Base-by-base conservation (phyloP, 805 yeast species). In the Candida succiphila region DNA sequence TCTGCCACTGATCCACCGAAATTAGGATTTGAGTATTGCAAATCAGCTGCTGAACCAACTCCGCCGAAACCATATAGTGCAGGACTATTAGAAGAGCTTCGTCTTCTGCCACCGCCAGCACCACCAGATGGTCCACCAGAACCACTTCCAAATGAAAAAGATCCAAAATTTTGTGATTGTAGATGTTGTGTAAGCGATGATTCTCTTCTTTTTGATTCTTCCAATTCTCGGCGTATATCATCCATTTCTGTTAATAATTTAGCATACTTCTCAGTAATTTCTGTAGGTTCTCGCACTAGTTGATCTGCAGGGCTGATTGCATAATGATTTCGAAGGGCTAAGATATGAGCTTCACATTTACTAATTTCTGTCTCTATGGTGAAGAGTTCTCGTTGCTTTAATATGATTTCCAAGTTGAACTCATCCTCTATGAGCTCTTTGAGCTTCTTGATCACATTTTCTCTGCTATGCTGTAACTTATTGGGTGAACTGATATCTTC, bases 321-420 rank as follows among this genome's bases (percentile, higher is more conserved):
- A 35, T 63, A 64, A 36, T 59, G 61, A 33, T 65, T 65, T 33
- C 74, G 58, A 38, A 78, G 44, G 3, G 72, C 60, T 9, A 67
- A 56, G 63, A 78, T 56, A 41, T 75, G 77, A 1, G 78, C 63
- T 46, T 75, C 77, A 23, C 76, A 71, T 41, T 72, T 72, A 12
- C 67, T 63, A 2, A 75, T 61, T 42, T 77, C 83, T 27, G 64
- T 63, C 34, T 72, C 68, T 1, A 75, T 60, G 16, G 65, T 49
- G 25, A 62, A 56, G 29, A 67, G 48, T 48, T 78, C 83, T 37
- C 69, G 64, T 51, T 76, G 79, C 35, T 73, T 76, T 32, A 78
- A 52, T 20, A 78, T 45, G 10, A 77, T 72, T 42, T 77, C 83
- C 29, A 76, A 47, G 46, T 77, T 78, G 15, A 77, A 56, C 41